Percentiles rank a stretch among this genome's conserved stretches.
Evolutionary conservation across 2,329 filamentous ascomycete genomes (phyloP).

Genomic region (Thermothelomyces thermophilus): DNA sequence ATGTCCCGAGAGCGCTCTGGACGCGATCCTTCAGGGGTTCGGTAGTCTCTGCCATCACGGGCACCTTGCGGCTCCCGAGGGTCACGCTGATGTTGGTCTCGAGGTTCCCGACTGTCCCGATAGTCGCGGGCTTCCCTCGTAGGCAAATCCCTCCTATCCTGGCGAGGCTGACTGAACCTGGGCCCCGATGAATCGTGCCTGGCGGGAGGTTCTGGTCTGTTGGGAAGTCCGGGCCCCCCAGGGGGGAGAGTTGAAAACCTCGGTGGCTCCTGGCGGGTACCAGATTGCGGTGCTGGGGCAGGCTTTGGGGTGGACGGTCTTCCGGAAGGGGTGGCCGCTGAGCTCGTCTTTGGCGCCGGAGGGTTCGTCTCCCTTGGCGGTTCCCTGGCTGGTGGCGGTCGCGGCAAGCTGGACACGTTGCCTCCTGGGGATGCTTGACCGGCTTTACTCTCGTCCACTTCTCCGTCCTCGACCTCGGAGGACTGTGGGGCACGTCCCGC

Average conservation of each 20-base stretch:
- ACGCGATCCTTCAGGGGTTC: slow-evolving; percentile 36
- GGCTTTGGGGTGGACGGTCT: slow-evolving; percentile 28
- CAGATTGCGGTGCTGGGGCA: slow-evolving; percentile 11
- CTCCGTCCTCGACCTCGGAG: slow-evolving; percentile 62
- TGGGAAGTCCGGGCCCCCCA: slow-evolving; percentile 29
- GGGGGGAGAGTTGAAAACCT: slow-evolving; percentile 32
- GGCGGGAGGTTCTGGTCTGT: slow-evolving; percentile 25
- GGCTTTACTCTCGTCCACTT: slow-evolving; percentile 57
- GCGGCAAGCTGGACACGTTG: slow-evolving; percentile 20
- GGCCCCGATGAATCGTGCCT: slow-evolving; percentile 21
- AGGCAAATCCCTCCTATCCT: slow-evolving; percentile 27
- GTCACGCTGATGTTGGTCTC: slow-evolving; percentile 33
- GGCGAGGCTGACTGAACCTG: slow-evolving; percentile 35
- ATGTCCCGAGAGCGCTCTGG: slow-evolving; percentile 38
- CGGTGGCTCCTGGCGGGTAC: slow-evolving; percentile 28
- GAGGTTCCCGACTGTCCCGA: slow-evolving; percentile 29
- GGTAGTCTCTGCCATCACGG: slow-evolving; percentile 26
- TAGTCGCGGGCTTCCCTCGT: slow-evolving; percentile 32
- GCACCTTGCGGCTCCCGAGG: slow-evolving; percentile 35
- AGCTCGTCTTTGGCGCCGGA: slow-evolving; percentile 9
- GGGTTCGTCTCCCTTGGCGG: slow-evolving; percentile 19
- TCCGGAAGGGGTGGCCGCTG: slow-evolving; percentile 16
- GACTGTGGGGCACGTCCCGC: slow-evolving; percentile 29
- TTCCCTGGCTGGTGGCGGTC: slow-evolving; percentile 22
- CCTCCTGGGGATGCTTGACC: slow-evolving; percentile 17